These are phyloP conservation scores for Fusarium decemcellulare DNA, from an alignment of 2,329 filamentous ascomycete genomes.

Conservation along the genomic window DNA sequence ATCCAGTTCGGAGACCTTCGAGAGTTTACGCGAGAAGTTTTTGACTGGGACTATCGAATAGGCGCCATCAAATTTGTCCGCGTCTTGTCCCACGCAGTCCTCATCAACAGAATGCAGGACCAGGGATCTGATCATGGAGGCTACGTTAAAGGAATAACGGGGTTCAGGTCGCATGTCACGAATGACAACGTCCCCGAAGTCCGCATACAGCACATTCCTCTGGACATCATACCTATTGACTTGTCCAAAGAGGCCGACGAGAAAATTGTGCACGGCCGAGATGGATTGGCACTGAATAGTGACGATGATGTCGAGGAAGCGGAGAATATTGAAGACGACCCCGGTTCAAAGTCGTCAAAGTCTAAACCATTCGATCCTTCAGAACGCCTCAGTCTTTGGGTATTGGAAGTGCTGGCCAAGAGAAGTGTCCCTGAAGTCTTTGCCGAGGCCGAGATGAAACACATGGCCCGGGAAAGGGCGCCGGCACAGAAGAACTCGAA, in stretches of 20 bases:
- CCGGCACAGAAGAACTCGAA: constrained; percentile 38
- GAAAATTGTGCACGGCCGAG: constrained; percentile 64
- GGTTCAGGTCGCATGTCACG: constrained; percentile 76
- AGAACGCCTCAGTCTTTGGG: constrained; percentile 63
- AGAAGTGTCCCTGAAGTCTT: constrained; percentile 44
- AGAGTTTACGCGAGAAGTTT: constrained; percentile 81
- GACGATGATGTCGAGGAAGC: constrained; percentile 74
- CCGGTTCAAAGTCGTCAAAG: constrained; percentile 7
- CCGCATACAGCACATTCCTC: constrained; percentile 82
- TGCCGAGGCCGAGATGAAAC: constrained; percentile 47
- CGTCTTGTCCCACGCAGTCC: constrained; percentile 81
- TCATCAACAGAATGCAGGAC: constrained; percentile 70
- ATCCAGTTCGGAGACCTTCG: constrained; percentile 69
- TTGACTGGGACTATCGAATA: constrained; percentile 85
- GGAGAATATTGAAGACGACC: constrained; percentile 38
- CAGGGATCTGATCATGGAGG: constrained; percentile 53
- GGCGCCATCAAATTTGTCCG: constrained; percentile 90
- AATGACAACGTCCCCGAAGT: constrained; percentile 85
- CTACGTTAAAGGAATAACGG: constrained; percentile 77
- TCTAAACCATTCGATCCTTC: constrained; percentile 71
- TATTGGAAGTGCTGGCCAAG: constrained; percentile 53
- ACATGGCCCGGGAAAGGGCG: constrained; percentile 9
- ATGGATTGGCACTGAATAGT: constrained; percentile 72
- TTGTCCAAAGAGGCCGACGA: constrained; percentile 80
- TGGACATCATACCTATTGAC: constrained; percentile 83